Percentiles rank a stretch among this genome's conserved stretches.
These are phyloP conservation scores for Kodamaea alishanica DNA, from an alignment of 1,139 yeast species.

Conservation along the genomic window DNA sequence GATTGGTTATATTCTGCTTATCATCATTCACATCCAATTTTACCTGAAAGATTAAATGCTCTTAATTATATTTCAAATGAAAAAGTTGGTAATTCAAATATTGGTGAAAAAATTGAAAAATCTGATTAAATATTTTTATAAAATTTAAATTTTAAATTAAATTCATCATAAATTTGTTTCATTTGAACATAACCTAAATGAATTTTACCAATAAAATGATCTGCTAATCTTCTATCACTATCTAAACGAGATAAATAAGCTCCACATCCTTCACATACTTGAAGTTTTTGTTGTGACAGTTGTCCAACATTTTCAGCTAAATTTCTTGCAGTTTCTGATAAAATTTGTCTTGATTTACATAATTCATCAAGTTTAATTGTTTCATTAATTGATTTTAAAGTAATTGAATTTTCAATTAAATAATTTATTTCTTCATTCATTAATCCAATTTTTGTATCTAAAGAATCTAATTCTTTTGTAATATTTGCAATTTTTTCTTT, in stretches of 20 bases:
- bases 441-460: constrained; percentile 65
- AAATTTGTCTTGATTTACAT: constrained; percentile 43
- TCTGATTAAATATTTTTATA: too few species aligned
- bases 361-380: constrained; percentile 43
- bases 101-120: neutral
- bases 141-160: constrained; percentile 19
- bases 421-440: constrained; percentile 67
- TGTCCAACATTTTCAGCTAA: constrained; percentile 77
- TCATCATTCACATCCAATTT: constrained; percentile 85
- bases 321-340: constrained; percentile 53
- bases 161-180: constrained; percentile 57
- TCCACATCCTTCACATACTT: constrained; percentile 89
- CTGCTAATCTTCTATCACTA: constrained; percentile 85
- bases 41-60: constrained; percentile 82
- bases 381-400: constrained; percentile 50
- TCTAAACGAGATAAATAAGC: constrained; percentile 85
- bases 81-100: constrained; percentile 33
- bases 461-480: constrained; percentile 60
- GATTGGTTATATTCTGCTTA: constrained; percentile 88
- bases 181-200: constrained; percentile 79
- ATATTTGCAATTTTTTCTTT: constrained; percentile 58
- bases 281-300: constrained; percentile 84
- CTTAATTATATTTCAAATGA: constrained; percentile 50
- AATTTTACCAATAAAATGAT: constrained; percentile 85
- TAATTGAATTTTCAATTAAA: constrained; percentile 49